Percentiles rank a stretch among this genome's conserved stretches.
Evolutionary conservation across 805 yeast genomes (phyloP).

Genomic region (Monosporozyma servazzii): DNA sequence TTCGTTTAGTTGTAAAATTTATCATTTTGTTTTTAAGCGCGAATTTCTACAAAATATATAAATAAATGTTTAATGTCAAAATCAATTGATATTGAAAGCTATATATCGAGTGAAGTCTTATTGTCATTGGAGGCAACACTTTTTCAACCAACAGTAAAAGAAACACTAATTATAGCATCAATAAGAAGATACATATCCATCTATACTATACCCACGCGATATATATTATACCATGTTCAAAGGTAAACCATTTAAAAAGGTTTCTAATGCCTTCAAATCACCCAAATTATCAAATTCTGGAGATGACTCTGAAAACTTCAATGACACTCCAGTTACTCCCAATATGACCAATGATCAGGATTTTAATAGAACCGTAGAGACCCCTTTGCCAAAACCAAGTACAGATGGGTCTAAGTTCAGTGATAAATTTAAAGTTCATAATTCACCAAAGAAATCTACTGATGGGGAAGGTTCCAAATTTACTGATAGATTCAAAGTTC

Average conservation of each 20-base stretch:
- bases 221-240: slow-evolving; percentile 23
- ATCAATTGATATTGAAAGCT: neutral
- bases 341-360: neutral
- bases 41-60: neutral
- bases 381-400: neutral
- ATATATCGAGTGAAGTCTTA: neutral
- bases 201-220: neutral
- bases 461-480: neutral
- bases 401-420: neutral
- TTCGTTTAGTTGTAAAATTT: neutral
- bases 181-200: neutral
- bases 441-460: neutral
- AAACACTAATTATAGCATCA: no score
- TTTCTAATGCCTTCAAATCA: slow-evolving; percentile 29
- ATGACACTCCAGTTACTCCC: neutral
- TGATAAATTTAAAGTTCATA: neutral
- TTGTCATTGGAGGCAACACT: neutral
- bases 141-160: neutral
- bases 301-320: neutral
- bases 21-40: neutral
- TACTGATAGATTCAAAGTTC: neutral
- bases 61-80: no score
- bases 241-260: slow-evolving; percentile 27
- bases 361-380: neutral
- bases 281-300: neutral